These are phyloP conservation scores for Trametes cinnabarina DNA, from an alignment of 768 basidiomycete genomes.

Conservation along the genomic window DNA sequence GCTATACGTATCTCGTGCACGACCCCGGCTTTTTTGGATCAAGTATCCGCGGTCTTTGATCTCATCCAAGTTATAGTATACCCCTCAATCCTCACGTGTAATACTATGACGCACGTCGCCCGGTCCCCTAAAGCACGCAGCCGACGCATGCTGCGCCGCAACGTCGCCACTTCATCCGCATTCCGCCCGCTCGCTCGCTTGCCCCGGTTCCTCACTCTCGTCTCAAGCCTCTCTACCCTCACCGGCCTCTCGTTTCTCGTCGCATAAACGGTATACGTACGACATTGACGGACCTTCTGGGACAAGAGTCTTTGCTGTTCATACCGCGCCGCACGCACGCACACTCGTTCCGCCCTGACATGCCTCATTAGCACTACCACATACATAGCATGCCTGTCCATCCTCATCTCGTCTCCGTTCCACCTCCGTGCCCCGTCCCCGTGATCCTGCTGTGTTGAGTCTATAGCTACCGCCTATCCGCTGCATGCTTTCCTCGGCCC, in stretches of 20 bases:
- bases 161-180: conserved; percentile 15
- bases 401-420: not conserved
- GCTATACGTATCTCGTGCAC: conserved; percentile 26
- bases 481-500: conserved; percentile 11
- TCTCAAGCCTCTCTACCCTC: not conserved
- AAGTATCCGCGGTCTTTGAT: conserved; percentile 32
- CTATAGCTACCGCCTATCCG: conserved; percentile 1
- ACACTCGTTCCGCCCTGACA: not conserved
- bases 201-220: not conserved
- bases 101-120: conserved; percentile 36
- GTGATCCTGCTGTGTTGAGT: conserved; percentile 9
- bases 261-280: conserved; percentile 9
- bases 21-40: conserved; percentile 31
- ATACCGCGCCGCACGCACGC: not conserved
- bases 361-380: conserved; percentile 6
- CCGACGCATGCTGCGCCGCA: conserved; percentile 26
- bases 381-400: not conserved
- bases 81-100: conserved; percentile 39
- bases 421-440: not conserved
- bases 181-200: not conserved
- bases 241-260: not conserved
- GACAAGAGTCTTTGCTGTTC: conserved; percentile 11
- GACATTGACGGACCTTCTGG: conserved; percentile 17
- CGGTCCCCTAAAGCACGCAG: conserved; percentile 27
- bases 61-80: conserved; percentile 34